Evolutionary conservation across 345 rosid genomes (phyloP), one percentile per base, ranked within the genome.

Genomic region (Lepidium sativum): DNA sequence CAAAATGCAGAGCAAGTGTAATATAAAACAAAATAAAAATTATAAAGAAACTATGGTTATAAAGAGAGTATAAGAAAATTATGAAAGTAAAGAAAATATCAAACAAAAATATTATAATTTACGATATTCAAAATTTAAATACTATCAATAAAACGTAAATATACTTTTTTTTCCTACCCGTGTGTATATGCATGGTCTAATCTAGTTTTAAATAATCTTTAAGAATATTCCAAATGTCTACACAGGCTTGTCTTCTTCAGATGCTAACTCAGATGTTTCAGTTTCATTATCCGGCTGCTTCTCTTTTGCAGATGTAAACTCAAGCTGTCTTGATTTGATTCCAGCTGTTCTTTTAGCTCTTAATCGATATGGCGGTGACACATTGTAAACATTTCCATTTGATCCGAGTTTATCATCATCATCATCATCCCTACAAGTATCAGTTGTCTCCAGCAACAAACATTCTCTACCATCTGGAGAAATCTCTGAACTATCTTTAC

Each of bases 281-380:
- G 70, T 58, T 73, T 57, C 78, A 53, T 47, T 62, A 55, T 75
- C 73, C 33, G 34, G 18, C 38, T 67, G 56, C 62, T 74, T 78
- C 68, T 72, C 82, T 53, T 71, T 78, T 55, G 70, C 83, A 54
- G 78, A 75, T 61, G 76, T 32, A 61, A 89, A 92, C 71, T 86
- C 89, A 72, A 92, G 94, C 73, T 92, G 98, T 70, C 94, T 85
- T 79, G 96, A 81, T 81, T 84, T 89, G 62, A 86, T 63, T 49
- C 83, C 81, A 39, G 85, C 81, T 71, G 83, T 81, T 73, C 96
- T 70, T 77, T 86, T 89, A 67, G 88, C 76, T 73, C 82, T 83
- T 77, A 92, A 58, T 63, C 91, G 71, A 71, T 87, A 92, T 6
- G 95, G 97, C 33, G 96, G 98, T 43, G 98, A 89, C 34, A 84